These are phyloP conservation scores for Chlamydomonas incerta DNA, from an alignment of 139 green algal species.

Conservation along the genomic window DNA sequence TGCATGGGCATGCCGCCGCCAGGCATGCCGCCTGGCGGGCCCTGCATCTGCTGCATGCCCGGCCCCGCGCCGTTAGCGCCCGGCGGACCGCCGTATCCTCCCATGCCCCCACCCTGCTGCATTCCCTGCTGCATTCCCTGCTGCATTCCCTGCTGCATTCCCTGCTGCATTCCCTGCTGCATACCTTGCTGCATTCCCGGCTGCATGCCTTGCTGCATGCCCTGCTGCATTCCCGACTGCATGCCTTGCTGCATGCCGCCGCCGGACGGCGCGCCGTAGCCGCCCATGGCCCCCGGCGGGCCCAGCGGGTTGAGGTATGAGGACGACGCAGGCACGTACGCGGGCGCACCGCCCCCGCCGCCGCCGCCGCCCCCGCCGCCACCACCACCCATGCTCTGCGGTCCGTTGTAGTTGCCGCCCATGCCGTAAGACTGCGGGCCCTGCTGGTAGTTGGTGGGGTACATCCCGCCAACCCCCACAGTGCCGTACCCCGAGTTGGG, in stretches of 20 bases:
- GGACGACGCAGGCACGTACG: not conserved
- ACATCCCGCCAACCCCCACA: conserved; percentile 14
- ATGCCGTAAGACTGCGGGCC: conserved; percentile 32
- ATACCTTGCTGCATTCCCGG: not conserved
- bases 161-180: not conserved
- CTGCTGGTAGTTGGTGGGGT: not conserved
- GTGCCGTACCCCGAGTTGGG: conserved; percentile 29
- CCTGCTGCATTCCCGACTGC: not conserved
- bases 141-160: not conserved
- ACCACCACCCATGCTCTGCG: not conserved
- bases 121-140: not conserved
- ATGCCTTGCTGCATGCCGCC: not conserved
- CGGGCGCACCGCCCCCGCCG: no score
- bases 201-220: not conserved
- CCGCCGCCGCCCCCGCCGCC: not conserved
- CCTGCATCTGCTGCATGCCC: not conserved
- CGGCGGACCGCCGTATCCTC: no score
- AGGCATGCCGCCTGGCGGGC: not conserved
- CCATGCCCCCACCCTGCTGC: no score
- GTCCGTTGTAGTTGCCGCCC: not conserved
- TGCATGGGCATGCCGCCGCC: not conserved
- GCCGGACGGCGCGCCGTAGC: no score
- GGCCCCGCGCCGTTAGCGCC: not conserved
- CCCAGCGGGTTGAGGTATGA: not conserved
- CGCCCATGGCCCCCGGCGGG: no score